Evolutionary conservation across 305 asterid species (phyloP).

Genomic region (Petunia hybrid): DNA sequence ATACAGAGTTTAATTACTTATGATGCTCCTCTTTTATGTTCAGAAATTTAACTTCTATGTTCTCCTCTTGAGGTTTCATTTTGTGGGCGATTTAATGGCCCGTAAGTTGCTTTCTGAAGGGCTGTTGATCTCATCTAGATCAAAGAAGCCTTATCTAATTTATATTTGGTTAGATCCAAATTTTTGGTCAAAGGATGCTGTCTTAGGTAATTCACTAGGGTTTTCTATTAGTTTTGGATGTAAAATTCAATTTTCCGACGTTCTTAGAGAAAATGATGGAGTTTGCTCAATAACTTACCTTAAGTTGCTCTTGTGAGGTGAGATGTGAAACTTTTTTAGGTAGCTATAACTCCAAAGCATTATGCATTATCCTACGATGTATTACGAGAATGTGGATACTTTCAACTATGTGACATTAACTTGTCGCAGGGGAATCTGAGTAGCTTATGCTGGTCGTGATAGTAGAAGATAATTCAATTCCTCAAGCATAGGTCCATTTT

Average conservation of each 20-base stretch:
- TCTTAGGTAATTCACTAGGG: neutral
- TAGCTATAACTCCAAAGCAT: neutral
- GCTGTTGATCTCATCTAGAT: slow-evolving; percentile 17
- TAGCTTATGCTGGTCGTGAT: neutral
- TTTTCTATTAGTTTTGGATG: neutral
- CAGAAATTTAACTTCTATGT: neutral
- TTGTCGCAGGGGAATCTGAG: neutral
- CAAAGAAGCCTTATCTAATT: neutral
- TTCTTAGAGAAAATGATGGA: neutral
- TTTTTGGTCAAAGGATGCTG: slow-evolving; percentile 3
- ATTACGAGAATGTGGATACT: slow-evolving; percentile 6
- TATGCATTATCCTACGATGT: neutral
- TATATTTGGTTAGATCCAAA: neutral
- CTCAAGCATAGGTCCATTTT: neutral
- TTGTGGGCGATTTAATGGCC: neutral
- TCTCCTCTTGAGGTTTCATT: neutral
- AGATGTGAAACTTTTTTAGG: slow-evolving; percentile 4
- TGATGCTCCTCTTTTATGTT: neutral
- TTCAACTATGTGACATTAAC: neutral
- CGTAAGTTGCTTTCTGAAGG: neutral
- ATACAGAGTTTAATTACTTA: neutral
- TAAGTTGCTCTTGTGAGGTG: slow-evolving; percentile 3
- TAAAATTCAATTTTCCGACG: neutral
- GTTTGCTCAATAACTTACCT: neutral
- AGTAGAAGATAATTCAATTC: neutral